Percentiles rank a stretch among this genome's conserved stretches.
Conservation (phyloP, 2,329 filamentous ascomycete genomes). For the Penicillium italicum region DNA sequence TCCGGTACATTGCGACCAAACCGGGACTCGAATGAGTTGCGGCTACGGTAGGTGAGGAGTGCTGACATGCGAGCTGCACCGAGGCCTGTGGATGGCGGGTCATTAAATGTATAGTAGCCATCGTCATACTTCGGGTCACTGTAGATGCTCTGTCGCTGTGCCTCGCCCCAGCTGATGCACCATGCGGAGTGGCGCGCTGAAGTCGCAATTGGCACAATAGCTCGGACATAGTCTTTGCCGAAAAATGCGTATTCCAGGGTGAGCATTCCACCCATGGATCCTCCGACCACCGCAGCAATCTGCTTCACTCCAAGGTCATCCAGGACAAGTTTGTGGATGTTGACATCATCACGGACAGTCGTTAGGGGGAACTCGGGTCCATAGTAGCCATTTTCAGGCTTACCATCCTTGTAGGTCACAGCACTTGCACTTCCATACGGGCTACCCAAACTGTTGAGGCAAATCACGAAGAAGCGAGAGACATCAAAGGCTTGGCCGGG, state of each 20-base stretch:
- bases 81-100: slow-evolving; percentile 81
- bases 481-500: slow-evolving; percentile 53
- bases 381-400: slow-evolving; percentile 70
- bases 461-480: slow-evolving; percentile 53
- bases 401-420: slow-evolving; percentile 76
- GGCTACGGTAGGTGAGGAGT: slow-evolving; percentile 89
- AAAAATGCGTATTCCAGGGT: slow-evolving; percentile 63
- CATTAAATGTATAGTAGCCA: slow-evolving; percentile 84
- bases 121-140: slow-evolving; percentile 98
- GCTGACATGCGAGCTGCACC: slow-evolving; percentile 96
- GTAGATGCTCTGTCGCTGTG: slow-evolving; percentile 70
- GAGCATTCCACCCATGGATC: slow-evolving; percentile 59
- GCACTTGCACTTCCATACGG: slow-evolving; percentile 55
- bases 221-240: slow-evolving; percentile 60
- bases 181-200: slow-evolving; percentile 56
- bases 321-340: slow-evolving; percentile 56
- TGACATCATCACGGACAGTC: slow-evolving; percentile 92
- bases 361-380: slow-evolving; percentile 95
- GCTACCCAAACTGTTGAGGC: slow-evolving; percentile 53
- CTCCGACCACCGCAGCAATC: slow-evolving; percentile 54
- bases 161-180: slow-evolving; percentile 59
- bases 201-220: slow-evolving; percentile 55
- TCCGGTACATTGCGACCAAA: slow-evolving; percentile 93
- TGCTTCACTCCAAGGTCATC: slow-evolving; percentile 53
- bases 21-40: slow-evolving; percentile 92